phyloP scores from a whole-genome alignment of 352 stramenopile species.

The Chrysophaeum taylorii region DNA sequence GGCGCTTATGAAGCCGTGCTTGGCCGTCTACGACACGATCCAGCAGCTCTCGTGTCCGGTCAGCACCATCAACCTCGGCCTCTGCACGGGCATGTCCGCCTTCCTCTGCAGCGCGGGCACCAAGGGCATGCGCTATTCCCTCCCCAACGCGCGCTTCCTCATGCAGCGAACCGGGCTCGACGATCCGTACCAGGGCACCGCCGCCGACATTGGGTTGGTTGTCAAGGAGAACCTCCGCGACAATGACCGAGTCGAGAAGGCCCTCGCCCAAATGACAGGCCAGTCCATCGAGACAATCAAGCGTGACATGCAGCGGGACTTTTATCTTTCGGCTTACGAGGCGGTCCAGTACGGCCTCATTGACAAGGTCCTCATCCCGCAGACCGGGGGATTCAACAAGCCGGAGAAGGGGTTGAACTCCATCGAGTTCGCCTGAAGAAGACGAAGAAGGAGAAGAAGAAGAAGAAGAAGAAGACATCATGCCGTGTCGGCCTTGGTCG shows the following conservation, averaged over 20 bases:
- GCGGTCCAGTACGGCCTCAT: slow-evolving; percentile 65
- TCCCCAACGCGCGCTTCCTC: slow-evolving; percentile 60
- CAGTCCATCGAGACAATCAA: slow-evolving; percentile 46
- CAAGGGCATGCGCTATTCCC: slow-evolving; percentile 43
- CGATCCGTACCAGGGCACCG: slow-evolving; percentile 49
- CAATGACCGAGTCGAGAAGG: slow-evolving; percentile 35
- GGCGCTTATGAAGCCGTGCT: slow-evolving; percentile 38
- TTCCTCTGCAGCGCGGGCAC: slow-evolving; percentile 54
- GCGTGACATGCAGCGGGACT: slow-evolving; percentile 58
- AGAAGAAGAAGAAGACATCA: no score
- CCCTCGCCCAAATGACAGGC: slow-evolving; percentile 50
- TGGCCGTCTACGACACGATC: slow-evolving; percentile 61
- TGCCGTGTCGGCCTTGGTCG: no score
- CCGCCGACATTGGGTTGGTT: slow-evolving; percentile 35
- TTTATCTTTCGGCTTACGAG: slow-evolving; percentile 60
- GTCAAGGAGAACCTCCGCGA: slow-evolving; percentile 12
- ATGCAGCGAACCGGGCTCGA: slow-evolving; percentile 61
- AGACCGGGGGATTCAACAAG: no score
- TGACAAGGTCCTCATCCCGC: slow-evolving; percentile 47
- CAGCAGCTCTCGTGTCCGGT: slow-evolving; percentile 46
- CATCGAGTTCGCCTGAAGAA: no score
- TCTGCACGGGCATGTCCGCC: slow-evolving; percentile 57
- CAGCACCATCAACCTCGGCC: slow-evolving; percentile 49
- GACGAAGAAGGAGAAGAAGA: no score
- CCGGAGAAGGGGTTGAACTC: no score